Conservation (phyloP, 2,329 filamentous ascomycete genomes). For the Hysterium pulicare region DNA sequence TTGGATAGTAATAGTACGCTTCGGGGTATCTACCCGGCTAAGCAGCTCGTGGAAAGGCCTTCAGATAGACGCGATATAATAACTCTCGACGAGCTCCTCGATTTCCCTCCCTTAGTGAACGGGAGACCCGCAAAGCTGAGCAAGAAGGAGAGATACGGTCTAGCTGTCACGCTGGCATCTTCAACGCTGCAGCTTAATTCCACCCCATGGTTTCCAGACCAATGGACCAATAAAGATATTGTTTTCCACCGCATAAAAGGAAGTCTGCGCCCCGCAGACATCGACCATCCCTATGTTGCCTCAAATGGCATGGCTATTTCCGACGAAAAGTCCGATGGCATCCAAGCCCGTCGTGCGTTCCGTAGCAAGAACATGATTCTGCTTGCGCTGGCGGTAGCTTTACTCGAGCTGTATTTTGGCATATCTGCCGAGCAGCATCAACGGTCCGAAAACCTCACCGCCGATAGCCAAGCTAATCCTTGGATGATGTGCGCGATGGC, state of each 20-base stretch:
- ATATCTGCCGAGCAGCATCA: conserved; percentile 30
- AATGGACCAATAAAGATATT: conserved; percentile 34
- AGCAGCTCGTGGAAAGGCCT: conserved; percentile 10
- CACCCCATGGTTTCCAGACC: conserved; percentile 34
- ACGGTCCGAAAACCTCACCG: conserved; percentile 15
- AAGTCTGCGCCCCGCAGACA: conserved; percentile 20
- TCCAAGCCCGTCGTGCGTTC: conserved; percentile 14
- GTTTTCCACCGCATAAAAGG: conserved; percentile 24
- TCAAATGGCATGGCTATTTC: conserved; percentile 13
- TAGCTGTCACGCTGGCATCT: conserved; percentile 35
- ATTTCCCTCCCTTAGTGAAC: conserved; percentile 20
- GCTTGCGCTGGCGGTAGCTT: conserved; percentile 30
- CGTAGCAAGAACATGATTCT: conserved; percentile 35
- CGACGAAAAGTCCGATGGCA: conserved; percentile 2
- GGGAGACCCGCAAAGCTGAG: conserved; percentile 27
- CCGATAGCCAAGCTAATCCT: conserved; percentile 19
- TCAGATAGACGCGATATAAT: conserved; percentile 16
- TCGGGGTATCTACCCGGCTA: conserved; percentile 26
- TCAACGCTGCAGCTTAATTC: conserved; percentile 35
- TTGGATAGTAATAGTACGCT: conserved; percentile 28
- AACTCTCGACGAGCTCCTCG: conserved; percentile 31
- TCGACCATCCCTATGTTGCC: conserved; percentile 31
- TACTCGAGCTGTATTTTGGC: conserved; percentile 37
- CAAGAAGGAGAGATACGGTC: conserved; percentile 33
- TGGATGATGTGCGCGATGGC: conserved; percentile 30